A percentile compares a stretch with the other conserved stretches of the same genome.
Evolutionary conservation across 1,139 yeast genomes (phyloP).

Genomic region (Lodderomyces jiufengensis): DNA sequence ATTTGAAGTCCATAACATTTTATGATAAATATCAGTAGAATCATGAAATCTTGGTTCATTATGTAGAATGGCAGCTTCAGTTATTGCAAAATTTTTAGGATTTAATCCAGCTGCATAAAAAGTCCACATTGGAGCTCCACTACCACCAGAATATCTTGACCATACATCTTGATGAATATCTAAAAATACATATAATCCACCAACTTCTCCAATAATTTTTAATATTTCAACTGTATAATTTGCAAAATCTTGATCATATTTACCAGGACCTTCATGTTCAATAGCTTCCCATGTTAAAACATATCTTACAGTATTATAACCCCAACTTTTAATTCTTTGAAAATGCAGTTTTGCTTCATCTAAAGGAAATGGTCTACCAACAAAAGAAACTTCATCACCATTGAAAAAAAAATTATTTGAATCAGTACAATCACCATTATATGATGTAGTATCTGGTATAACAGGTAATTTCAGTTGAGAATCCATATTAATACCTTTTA

Average conservation of each 20-base stretch:
- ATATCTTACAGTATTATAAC: slow-evolving; percentile 75
- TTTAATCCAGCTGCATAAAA: slow-evolving; percentile 90
- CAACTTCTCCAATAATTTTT: slow-evolving; percentile 52
- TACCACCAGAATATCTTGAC: slow-evolving; percentile 90
- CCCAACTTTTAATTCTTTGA: slow-evolving; percentile 69
- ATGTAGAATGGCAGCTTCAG: slow-evolving; percentile 78
- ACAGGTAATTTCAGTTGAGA: slow-evolving; percentile 72
- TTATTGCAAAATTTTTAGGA: slow-evolving; percentile 60
- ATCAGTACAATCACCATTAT: slow-evolving; percentile 43
- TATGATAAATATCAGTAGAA: slow-evolving; percentile 51
- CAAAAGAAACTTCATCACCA: slow-evolving; percentile 73
- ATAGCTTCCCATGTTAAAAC: slow-evolving; percentile 90
- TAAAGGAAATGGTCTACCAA: slow-evolving; percentile 76
- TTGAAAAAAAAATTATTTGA: slow-evolving; percentile 51
- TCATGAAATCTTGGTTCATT: slow-evolving; percentile 39
- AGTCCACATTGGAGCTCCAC: slow-evolving; percentile 96
- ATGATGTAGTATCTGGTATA: slow-evolving; percentile 52
- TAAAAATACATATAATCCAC: slow-evolving; percentile 76
- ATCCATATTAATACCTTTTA: slow-evolving; percentile 84
- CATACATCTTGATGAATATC: slow-evolving; percentile 96
- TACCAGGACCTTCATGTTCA: slow-evolving; percentile 85
- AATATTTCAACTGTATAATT: slow-evolving; percentile 66
- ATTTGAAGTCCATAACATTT: slow-evolving; percentile 94
- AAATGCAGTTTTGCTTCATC: slow-evolving; percentile 71
- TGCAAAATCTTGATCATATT: slow-evolving; percentile 73